Conservation (phyloP, 2,329 filamentous ascomycete genomes). For the Colletotrichum caudatum region DNA sequence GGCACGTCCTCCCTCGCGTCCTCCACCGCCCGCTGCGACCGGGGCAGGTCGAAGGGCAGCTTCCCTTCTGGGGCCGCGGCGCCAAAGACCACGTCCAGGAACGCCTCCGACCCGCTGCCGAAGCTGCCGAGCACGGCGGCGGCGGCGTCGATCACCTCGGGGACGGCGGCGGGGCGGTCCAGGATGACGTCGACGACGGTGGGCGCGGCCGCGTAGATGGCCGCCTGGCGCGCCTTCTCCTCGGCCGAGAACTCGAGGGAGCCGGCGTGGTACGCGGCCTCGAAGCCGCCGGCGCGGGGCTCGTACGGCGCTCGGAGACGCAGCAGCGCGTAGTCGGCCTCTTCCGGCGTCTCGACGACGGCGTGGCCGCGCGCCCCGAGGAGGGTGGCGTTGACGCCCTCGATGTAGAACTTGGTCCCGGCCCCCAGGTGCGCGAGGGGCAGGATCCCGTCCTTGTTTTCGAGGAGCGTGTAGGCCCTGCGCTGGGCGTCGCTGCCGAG, state of each 20-base stretch:
- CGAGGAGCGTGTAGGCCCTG: constrained; percentile 47
- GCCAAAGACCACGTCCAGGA: constrained; percentile 58
- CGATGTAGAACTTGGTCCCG: constrained; percentile 43
- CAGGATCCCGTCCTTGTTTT: constrained; percentile 44
- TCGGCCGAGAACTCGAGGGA: constrained; percentile 54
- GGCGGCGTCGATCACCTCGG: constrained; percentile 55
- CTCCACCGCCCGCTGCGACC: constrained; percentile 57
- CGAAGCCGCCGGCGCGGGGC: constrained; percentile 56
- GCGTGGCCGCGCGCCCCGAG: constrained; percentile 46
- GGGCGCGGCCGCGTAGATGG: constrained; percentile 54
- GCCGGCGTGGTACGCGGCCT: constrained; percentile 54
- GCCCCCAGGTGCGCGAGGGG: constrained; percentile 41
- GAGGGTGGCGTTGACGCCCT: constrained; percentile 36
- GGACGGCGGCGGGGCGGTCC: constrained; percentile 56
- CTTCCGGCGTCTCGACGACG: constrained; percentile 51
- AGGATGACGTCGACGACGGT: constrained; percentile 59
- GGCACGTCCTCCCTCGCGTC: constrained; percentile 47
- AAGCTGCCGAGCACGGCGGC: constrained; percentile 56
- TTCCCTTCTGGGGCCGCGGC: constrained; percentile 54
- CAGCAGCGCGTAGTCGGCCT: constrained; percentile 57
- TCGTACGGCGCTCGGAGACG: constrained; percentile 55
- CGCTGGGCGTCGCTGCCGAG: constrained; percentile 45
- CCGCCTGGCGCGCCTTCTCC: constrained; percentile 45
- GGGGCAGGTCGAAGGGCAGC: constrained; percentile 60
- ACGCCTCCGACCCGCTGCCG: constrained; percentile 55